Evolutionary conservation across 352 stramenopile genomes (phyloP).

Genomic region (Aphanomyces astaci): DNA sequence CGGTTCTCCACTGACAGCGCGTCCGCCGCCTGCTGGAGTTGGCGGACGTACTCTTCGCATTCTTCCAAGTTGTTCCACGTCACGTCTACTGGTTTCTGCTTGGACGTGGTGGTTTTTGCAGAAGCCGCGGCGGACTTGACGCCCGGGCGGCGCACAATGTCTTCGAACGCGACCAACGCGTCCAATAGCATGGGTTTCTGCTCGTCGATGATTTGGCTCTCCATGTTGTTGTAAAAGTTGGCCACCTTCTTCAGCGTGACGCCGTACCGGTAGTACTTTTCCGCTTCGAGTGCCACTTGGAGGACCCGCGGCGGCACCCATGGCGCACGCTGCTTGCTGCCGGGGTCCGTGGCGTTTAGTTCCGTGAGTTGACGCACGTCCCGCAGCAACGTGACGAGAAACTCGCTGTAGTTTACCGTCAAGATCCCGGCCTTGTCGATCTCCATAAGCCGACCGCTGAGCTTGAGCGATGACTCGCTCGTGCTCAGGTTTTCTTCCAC

Average conservation of each 20-base stretch:
- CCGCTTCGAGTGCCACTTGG: slow-evolving; percentile 73
- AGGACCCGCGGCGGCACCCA: slow-evolving; percentile 64
- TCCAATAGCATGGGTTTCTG: slow-evolving; percentile 94
- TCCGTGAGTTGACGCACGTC: slow-evolving; percentile 90
- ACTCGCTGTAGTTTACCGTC: slow-evolving; percentile 91
- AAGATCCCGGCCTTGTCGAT: slow-evolving; percentile 84
- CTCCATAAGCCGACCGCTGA: slow-evolving; percentile 86
- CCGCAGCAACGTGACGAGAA: slow-evolving; percentile 86
- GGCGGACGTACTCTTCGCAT: slow-evolving; percentile 88
- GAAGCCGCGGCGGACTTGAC: slow-evolving; percentile 27
- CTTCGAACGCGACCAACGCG: slow-evolving; percentile 87
- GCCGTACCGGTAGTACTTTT: slow-evolving; percentile 92
- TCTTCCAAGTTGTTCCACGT: slow-evolving; percentile 88
- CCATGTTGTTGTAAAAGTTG: slow-evolving; percentile 96
- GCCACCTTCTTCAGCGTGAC: slow-evolving; percentile 94
- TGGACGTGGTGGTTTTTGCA: slow-evolving; percentile 27
- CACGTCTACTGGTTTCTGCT: slow-evolving; percentile 56
- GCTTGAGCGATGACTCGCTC: slow-evolving; percentile 48
- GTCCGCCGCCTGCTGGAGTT: slow-evolving; percentile 85
- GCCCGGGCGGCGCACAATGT: slow-evolving; percentile 60
- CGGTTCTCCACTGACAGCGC: slow-evolving; percentile 87
- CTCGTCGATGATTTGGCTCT: slow-evolving; percentile 88
- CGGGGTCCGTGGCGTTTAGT: slow-evolving; percentile 50
- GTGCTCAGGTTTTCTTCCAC: slow-evolving; percentile 48
- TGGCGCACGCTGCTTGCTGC: slow-evolving; percentile 31